Evolutionary conservation across 108 stramenopile species (phyloP).

Genomic region (Nannochloropsis oceanica): DNA sequence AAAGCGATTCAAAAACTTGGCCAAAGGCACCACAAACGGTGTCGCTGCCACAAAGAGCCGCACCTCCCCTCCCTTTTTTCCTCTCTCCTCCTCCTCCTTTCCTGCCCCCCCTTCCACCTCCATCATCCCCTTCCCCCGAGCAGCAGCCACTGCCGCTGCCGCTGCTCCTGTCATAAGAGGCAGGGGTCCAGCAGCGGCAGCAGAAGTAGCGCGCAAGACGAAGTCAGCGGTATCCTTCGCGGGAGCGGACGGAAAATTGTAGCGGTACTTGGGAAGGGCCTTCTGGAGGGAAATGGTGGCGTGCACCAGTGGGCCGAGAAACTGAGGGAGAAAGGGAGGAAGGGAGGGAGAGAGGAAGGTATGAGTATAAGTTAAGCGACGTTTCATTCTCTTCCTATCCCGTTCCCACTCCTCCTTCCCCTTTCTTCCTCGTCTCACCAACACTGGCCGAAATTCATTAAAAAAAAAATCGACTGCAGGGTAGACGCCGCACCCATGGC

Average conservation of each 20-base stretch:
- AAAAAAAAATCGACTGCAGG: neutral
- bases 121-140: neutral
- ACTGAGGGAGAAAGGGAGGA: conserved; percentile 7
- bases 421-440: too few species aligned
- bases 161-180: neutral
- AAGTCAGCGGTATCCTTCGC: neutral
- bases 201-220: neutral
- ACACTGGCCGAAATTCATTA: too few species aligned
- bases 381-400: too few species aligned
- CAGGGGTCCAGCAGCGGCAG: neutral
- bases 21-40: conserved; percentile 23
- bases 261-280: neutral
- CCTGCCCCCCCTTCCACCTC: neutral
- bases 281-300: conserved; percentile 10
- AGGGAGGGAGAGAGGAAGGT: neutral
- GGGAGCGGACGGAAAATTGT: neutral
- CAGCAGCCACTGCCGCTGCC: neutral
- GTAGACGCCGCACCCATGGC: too few species aligned
- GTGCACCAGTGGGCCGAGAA: conserved; percentile 19
- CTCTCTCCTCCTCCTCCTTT: neutral
- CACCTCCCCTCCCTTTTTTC: too few species aligned
- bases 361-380: too few species aligned
- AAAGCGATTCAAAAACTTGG: conserved; percentile 27
- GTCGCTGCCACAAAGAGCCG: neutral
- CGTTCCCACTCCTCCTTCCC: too few species aligned